phyloP scores from a whole-genome alignment of 306 rosid species.

The Lotus japonicus region DNA sequence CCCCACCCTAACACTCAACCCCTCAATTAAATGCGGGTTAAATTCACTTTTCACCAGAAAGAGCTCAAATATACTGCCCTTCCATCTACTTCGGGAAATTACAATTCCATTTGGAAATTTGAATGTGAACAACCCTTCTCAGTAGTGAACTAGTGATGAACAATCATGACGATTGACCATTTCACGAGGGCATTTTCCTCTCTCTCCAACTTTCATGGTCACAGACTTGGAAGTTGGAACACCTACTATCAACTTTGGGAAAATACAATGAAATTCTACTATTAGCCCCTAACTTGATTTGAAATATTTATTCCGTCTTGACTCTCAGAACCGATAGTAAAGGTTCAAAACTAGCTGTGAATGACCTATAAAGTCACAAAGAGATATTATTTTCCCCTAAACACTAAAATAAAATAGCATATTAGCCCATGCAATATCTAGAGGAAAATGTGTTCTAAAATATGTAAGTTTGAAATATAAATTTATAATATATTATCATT shows the following conservation, averaged over 20 bases:
- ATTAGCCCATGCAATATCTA: too few species aligned
- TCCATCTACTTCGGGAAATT: background rate
- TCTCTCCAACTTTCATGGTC: background rate
- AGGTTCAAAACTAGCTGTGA: background rate
- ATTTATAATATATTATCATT: too few species aligned
- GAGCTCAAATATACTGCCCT: too few species aligned
- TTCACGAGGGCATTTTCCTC: background rate
- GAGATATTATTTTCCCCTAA: background rate
- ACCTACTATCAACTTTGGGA: background rate
- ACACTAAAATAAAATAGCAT: too few species aligned
- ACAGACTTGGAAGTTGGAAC: background rate
- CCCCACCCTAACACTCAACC: background rate
- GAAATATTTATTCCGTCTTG: background rate
- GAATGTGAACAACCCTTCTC: background rate
- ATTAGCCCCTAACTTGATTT: background rate
- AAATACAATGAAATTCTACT: background rate
- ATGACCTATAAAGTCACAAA: background rate
- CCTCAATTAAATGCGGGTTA: background rate
- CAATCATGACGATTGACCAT: background rate
- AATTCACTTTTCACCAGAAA: too few species aligned
- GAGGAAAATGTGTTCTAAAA: background rate
- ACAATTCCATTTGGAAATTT: background rate
- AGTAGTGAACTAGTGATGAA: background rate
- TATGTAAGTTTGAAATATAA: too few species aligned
- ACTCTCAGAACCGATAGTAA: background rate